These are phyloP conservation scores for Nymphaea thermarum DNA, from an alignment of 164 flowering plant genomes.

Conservation along the genomic window DNA sequence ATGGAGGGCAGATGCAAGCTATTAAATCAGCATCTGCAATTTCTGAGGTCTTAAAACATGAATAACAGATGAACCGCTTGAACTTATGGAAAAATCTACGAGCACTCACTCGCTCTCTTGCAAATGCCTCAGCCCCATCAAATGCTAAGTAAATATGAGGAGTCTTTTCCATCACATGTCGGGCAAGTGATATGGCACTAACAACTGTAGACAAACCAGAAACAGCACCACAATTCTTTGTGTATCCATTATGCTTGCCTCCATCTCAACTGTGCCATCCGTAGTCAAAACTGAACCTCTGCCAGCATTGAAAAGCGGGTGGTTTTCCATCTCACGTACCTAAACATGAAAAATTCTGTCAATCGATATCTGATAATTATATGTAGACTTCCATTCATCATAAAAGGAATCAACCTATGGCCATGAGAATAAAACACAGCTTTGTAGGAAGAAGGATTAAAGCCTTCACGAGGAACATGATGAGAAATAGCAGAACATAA, in stretches of 20 bases:
- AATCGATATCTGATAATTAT: no score
- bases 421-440: not conserved
- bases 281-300: slow-evolving; percentile 74
- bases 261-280: slow-evolving; percentile 91
- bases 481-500: no score
- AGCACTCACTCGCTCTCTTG: slow-evolving; percentile 70
- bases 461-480: no score
- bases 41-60: no score
- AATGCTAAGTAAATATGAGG: slow-evolving; percentile 91
- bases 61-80: no score
- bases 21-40: no score
- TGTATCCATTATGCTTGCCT: slow-evolving; percentile 93
- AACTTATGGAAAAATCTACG: no score
- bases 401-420: not conserved
- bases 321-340: slow-evolving; percentile 91
- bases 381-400: not conserved
- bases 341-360: slow-evolving; percentile 9
- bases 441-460: not conserved
- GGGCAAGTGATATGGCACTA: slow-evolving; percentile 75
- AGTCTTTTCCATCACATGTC: slow-evolving; percentile 95
- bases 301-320: slow-evolving; percentile 81
- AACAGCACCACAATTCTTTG: slow-evolving; percentile 89
- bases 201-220: slow-evolving; percentile 84
- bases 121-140: slow-evolving; percentile 96
- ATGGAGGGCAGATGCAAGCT: no score